A percentile compares a stretch with the other conserved stretches of the same genome.
These are phyloP conservation scores for Gnomoniopsis smithogilvyi DNA, from an alignment of 2,329 filamentous ascomycete genomes.

Conservation along the genomic window DNA sequence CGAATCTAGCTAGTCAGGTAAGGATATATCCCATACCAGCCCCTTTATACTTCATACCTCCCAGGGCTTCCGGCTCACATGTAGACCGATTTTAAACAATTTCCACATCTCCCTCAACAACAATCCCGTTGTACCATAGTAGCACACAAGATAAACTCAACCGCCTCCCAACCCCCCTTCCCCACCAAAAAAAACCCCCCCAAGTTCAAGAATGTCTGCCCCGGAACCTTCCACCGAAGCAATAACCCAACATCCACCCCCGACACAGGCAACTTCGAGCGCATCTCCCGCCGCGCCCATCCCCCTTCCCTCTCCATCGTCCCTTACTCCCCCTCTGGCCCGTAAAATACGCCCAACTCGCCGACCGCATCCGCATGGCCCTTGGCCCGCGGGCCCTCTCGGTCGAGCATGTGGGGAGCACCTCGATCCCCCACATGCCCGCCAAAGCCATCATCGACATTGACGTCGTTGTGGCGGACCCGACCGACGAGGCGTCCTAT, in stretches of 20 bases:
- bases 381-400: not conserved
- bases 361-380: slow-evolving; percentile 1
- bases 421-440: not conserved
- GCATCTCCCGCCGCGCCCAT: not conserved
- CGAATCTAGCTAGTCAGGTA: too few species aligned
- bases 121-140: too few species aligned
- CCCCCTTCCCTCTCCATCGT: not conserved
- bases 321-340: not conserved
- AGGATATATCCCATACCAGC: too few species aligned
- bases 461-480: slow-evolving; percentile 8
- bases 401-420: slow-evolving; percentile 8
- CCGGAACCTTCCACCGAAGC: not conserved
- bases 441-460: slow-evolving; percentile 11
- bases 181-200: too few species aligned
- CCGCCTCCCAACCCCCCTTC: too few species aligned
- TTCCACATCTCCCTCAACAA: too few species aligned
- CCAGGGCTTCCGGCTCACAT: too few species aligned
- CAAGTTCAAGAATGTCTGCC: too few species aligned
- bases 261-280: not conserved
- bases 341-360: not conserved
- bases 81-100: too few species aligned
- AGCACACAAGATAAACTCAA: too few species aligned
- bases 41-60: too few species aligned
- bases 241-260: not conserved
- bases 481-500: slow-evolving; percentile 7